Conservation (phyloP, 2,329 filamentous ascomycete genomes). For the Neonectria sp. region DNA sequence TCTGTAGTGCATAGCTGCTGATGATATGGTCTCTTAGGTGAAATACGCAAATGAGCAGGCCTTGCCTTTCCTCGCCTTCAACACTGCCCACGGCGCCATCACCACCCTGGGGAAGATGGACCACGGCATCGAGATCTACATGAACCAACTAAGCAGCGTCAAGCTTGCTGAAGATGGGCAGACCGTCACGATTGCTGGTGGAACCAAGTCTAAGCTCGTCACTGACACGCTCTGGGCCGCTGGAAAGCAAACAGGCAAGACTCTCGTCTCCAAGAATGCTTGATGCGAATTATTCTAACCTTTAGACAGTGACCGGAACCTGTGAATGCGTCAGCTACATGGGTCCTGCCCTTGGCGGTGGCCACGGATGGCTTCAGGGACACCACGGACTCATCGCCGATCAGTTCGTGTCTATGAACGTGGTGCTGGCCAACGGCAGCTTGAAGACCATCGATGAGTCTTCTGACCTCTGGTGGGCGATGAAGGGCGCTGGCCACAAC, state of each 20-base stretch:
- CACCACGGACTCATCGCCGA: conserved; percentile 52
- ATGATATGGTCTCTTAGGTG: conserved; percentile 37
- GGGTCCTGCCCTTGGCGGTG: conserved; percentile 50
- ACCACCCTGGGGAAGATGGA: conserved; percentile 64
- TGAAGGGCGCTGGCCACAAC: conserved; percentile 53
- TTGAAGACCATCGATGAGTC: conserved; percentile 40
- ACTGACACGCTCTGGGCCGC: conserved; percentile 64
- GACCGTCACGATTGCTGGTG: conserved; percentile 65
- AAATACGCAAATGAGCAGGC: conserved; percentile 62
- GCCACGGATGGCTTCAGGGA: conserved; percentile 50
- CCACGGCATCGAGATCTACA: conserved; percentile 65
- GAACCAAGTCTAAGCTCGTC: conserved; percentile 61
- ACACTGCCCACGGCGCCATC: conserved; percentile 66
- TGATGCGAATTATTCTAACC: not conserved
- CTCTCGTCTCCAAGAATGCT: not conserved
- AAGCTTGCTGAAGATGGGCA: conserved; percentile 58
- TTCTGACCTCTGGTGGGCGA: conserved; percentile 54
- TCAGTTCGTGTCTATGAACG: conserved; percentile 51
- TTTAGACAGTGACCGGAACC: conserved; percentile 40
- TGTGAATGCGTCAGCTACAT: conserved; percentile 49
- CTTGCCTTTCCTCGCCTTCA: conserved; percentile 67
- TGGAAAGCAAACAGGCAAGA: conserved; percentile 64
- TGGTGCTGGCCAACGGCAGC: conserved; percentile 52
- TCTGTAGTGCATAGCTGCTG: not conserved
- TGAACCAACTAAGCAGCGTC: conserved; percentile 61